Conservation (phyloP, 2,329 filamentous ascomycete genomes). For the Penicillium hordei region DNA sequence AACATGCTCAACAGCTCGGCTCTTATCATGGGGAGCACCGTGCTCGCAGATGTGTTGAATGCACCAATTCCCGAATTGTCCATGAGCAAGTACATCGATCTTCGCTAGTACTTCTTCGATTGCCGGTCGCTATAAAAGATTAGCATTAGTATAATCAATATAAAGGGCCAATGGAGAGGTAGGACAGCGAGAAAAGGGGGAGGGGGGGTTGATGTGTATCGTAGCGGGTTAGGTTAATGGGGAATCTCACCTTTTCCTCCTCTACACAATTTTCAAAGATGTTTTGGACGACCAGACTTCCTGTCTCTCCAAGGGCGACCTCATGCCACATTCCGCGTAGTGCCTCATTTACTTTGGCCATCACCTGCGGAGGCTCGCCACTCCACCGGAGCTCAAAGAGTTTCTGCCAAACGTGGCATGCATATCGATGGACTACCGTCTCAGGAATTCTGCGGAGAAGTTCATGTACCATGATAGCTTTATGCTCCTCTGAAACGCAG, state of each 20-base stretch:
- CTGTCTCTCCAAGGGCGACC: constrained; percentile 93
- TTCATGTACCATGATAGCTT: constrained; percentile 98
- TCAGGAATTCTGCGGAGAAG: constrained; percentile 92
- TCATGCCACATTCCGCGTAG: constrained; percentile 98
- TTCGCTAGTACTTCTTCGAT: constrained; percentile 94
- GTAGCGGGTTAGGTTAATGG: background rate
- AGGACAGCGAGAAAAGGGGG: background rate
- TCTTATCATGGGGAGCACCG: constrained; percentile 84
- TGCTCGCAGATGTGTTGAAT: constrained; percentile 99
- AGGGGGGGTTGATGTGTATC: background rate
- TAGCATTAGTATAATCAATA: constrained; percentile 12
- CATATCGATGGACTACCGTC: constrained; percentile 97
- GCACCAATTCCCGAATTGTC: constrained; percentile 99
- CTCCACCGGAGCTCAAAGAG: constrained; percentile 97
- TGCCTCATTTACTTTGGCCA: constrained; percentile 96
- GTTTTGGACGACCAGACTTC: constrained; percentile 96
- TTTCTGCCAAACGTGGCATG: constrained; percentile 99
- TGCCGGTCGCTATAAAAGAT: constrained; percentile 72
- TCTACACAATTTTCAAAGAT: constrained; percentile 99
- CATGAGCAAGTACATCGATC: constrained; percentile 94
- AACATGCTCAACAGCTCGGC: constrained; percentile 91
- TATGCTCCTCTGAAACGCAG: constrained; percentile 95
- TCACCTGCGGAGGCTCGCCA: constrained; percentile 92
- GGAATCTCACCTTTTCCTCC: constrained; percentile 81
- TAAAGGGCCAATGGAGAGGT: background rate